These are phyloP conservation scores for Jatropha podagrica DNA, from an alignment of 441 rosid species.

Conservation along the genomic window DNA sequence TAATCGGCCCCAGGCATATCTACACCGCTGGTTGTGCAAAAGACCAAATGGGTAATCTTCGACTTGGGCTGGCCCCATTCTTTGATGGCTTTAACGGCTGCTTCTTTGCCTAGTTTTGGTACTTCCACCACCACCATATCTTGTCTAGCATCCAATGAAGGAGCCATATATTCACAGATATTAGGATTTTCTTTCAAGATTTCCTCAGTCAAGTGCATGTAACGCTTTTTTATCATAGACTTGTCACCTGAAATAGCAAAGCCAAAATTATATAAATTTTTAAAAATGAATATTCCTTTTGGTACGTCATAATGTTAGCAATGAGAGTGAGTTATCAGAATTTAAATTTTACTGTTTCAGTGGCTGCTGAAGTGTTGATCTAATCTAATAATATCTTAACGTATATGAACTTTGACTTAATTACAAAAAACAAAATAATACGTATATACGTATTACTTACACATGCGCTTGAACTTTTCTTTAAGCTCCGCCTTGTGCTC, in stretches of 20 bases:
- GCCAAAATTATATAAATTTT: not conserved
- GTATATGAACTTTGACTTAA: not conserved
- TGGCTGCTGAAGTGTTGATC: not conserved
- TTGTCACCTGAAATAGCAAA: constrained; percentile 36
- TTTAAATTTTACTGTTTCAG: too few relatives aligned
- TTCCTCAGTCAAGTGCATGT: constrained; percentile 44
- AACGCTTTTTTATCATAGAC: constrained; percentile 44
- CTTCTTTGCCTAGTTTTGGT: constrained; percentile 47
- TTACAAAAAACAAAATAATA: not conserved
- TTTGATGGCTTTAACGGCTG: constrained; percentile 45
- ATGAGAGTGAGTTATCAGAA: too few relatives aligned
- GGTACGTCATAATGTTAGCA: too few relatives aligned
- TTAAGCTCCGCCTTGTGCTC: constrained; percentile 45
- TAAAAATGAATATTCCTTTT: not conserved
- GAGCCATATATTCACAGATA: constrained; percentile 33
- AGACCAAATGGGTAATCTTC: constrained; percentile 47
- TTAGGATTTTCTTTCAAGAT: constrained; percentile 40
- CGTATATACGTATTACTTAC: constrained; percentile 21
- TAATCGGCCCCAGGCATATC: constrained; percentile 55
- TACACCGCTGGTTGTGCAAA: constrained; percentile 47
- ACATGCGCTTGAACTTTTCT: constrained; percentile 47
- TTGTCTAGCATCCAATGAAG: constrained; percentile 48
- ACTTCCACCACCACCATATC: constrained; percentile 42
- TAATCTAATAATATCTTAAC: not conserved
- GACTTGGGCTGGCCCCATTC: constrained; percentile 55